Evolutionary conservation across 129 eudicot genomes (phyloP).

Genomic region (Kitagawia praeruptora): DNA sequence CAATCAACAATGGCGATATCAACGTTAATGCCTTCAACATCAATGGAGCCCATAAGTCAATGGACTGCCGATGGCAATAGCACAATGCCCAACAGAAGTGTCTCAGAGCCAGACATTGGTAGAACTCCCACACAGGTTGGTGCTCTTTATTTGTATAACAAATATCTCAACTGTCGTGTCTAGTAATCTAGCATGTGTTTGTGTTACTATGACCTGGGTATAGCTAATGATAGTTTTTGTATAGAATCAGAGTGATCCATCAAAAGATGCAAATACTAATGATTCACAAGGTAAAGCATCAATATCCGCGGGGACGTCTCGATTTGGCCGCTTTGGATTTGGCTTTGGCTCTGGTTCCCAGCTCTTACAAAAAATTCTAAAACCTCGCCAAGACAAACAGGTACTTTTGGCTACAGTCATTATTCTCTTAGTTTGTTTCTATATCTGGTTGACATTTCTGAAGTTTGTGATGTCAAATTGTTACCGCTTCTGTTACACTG

Average conservation of each 20-base stretch:
- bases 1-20: constrained; percentile 89
- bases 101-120: constrained; percentile 84
- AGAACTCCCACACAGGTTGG: constrained; percentile 78
- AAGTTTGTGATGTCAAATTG: not conserved
- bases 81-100: constrained; percentile 75
- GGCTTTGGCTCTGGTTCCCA: constrained; percentile 80
- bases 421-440: not conserved
- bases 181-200: not conserved
- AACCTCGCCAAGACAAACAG: constrained; percentile 80
- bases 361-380: constrained; percentile 60
- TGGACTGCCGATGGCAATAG: constrained; percentile 42
- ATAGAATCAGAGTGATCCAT: constrained; percentile 49
- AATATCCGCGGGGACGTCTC: constrained; percentile 40
- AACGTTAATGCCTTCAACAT: constrained; percentile 66
- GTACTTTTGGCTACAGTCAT: constrained; percentile 19
- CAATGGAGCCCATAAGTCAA: constrained; percentile 76
- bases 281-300: constrained; percentile 50
- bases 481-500: constrained; percentile 2
- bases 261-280: constrained; percentile 50
- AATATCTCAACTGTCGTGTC: not conserved
- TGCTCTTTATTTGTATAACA: not conserved
- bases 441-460: not conserved
- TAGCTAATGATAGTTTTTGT: constrained; percentile 13
- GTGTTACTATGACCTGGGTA: not conserved
- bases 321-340: constrained; percentile 76